Base-by-base conservation (phyloP, 2,329 filamentous ascomycete species). In the Colletotrichum eremochloae region DNA sequence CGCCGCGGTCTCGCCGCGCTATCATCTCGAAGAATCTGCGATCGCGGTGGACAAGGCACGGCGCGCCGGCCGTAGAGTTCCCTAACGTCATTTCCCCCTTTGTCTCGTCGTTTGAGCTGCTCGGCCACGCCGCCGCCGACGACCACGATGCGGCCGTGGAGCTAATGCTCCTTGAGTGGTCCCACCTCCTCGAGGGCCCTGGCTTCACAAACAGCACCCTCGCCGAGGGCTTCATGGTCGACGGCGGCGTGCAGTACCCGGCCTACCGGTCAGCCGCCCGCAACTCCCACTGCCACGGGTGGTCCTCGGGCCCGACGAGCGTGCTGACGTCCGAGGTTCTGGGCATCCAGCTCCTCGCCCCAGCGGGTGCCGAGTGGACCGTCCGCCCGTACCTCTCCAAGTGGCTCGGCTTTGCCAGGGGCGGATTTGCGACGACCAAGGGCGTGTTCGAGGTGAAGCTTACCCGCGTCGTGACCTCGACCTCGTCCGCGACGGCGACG, bases 31-130 rank as follows among this genome's bases (percentile, higher is more conserved):
- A 73, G 3, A 78, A 79, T n/a, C 80, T 87, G 0, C 76, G 77
- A 12, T 74, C 79, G 14, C 80, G 84, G 67, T 86, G 85, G 84
- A 82, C 78, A 5, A 77, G 78, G 5, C 83, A 83, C 73, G 85
- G 85, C n/a, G 83, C 85, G 4, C 84, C 83, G 4, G 82, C 84
- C 82, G 86, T 74, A 1, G 81, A 83, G 71, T 76, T 80, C 12
- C 78, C 80, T 0, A 79, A 81, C 63, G 79, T 78, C 38, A 80
- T 83, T 62, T 81, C 79, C 3, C 81, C 82, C 1, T 82, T 83
- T 65, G 76, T 80, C 12, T 77, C 77, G 60, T 77, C 65, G 53
- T 79, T 78, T 73, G 83, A 83, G 71, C 76, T 83, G 31, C 75
- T 79, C 63, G 79, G 78, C 8, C 81, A 82, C 74, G 81, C 82